phyloP scores from a whole-genome alignment of 2,329 filamentous ascomycete genomes.

The Scolecobasidium constrictum region DNA sequence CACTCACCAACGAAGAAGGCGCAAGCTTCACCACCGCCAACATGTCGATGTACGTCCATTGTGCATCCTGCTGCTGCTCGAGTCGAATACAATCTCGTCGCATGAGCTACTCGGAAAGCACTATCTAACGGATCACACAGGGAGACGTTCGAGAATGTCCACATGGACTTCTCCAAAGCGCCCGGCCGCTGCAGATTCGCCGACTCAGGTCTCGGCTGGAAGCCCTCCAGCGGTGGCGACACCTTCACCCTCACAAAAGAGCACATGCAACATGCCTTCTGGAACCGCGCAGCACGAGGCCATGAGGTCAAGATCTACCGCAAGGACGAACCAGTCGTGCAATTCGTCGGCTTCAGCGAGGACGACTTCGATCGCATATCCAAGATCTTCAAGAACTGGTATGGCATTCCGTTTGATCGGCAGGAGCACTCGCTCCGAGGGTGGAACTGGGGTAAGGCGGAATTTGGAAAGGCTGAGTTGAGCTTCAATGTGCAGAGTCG shows the following conservation, averaged over 20 bases:
- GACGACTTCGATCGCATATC: conserved; percentile 85
- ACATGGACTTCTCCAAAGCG: conserved; percentile 88
- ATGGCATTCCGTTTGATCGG: conserved; percentile 82
- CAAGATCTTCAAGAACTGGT: conserved; percentile 98
- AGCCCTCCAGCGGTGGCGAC: conserved; percentile 74
- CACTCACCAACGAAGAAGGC: too few relatives aligned
- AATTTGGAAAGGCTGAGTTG: conserved; percentile 90
- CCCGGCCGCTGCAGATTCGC: conserved; percentile 89
- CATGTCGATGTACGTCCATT: not conserved
- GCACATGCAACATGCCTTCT: conserved; percentile 80
- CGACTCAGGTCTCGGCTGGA: conserved; percentile 92
- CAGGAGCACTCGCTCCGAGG: conserved; percentile 90
- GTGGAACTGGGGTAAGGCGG: conserved; percentile 99
- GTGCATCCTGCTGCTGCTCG: too few relatives aligned
- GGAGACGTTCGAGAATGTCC: conserved; percentile 97
- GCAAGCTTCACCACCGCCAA: too few relatives aligned
- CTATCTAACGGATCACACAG: too few relatives aligned
- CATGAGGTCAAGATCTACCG: conserved; percentile 89
- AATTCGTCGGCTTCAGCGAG: conserved; percentile 89
- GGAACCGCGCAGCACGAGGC: conserved; percentile 86
- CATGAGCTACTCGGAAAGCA: too few relatives aligned
- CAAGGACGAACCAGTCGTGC: conserved; percentile 73
- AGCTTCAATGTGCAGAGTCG: conserved; percentile 95
- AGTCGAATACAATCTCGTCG: too few relatives aligned
- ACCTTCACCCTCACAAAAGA: conserved; percentile 85